A percentile compares a stretch with the other conserved stretches of the same genome.
Conservation (phyloP, 495 filamentous ascomycete species). For the Xylaria sp. region DNA sequence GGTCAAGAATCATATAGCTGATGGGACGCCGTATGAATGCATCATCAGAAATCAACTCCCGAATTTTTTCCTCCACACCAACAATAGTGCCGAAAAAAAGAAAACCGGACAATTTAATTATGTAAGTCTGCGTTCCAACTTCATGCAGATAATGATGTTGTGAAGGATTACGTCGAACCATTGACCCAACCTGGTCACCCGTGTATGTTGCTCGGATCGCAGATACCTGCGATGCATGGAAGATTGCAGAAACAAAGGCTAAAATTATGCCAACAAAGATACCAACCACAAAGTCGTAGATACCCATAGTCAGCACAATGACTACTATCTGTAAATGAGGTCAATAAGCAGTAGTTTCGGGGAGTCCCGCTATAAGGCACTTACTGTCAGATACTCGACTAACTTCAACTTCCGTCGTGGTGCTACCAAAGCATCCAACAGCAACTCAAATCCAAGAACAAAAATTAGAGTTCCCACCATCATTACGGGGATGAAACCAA, state of each 20-base stretch:
- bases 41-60: constrained; percentile 80
- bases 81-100: constrained; percentile 98
- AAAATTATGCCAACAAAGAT: constrained; percentile 91
- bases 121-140: constrained; percentile 83
- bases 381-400: constrained; percentile 81
- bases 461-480: constrained; percentile 96
- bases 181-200: constrained; percentile 86
- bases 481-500: constrained; percentile 95
- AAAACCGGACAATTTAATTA: constrained; percentile 90
- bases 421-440: constrained; percentile 85
- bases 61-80: constrained; percentile 85
- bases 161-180: constrained; percentile 85
- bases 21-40: constrained; percentile 78
- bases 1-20: constrained; percentile 87
- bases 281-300: constrained; percentile 93
- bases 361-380: not conserved
- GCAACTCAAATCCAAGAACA: constrained; percentile 86
- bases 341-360: constrained; percentile 43
- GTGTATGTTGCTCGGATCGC: constrained; percentile 87
- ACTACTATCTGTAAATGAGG: constrained; percentile 67
- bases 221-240: constrained; percentile 87
- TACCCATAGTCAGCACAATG: constrained; percentile 96
- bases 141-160: constrained; percentile 86
- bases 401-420: constrained; percentile 84
- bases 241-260: constrained; percentile 87